Percentiles rank a stretch among this genome's conserved stretches.
Evolutionary conservation across 2,329 filamentous ascomycete species (phyloP).

Genomic region (Decorospora gaudefroyi): DNA sequence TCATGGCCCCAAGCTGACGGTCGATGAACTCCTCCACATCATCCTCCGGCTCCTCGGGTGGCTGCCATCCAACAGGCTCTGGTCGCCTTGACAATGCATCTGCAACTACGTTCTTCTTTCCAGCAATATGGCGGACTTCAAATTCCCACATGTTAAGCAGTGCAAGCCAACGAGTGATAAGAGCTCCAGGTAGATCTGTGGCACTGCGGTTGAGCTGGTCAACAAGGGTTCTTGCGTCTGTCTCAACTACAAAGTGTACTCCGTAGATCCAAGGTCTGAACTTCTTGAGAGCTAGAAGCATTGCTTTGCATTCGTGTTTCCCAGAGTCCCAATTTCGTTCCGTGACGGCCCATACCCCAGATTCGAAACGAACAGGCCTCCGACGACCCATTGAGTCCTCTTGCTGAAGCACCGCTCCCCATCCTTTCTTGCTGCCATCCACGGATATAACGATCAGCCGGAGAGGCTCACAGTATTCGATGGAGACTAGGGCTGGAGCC

Average conservation of each 20-base stretch:
- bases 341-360: not conserved
- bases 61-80: not conserved
- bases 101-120: not conserved
- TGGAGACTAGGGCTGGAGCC: too few relatives aligned
- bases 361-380: not conserved
- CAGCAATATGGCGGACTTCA: not conserved
- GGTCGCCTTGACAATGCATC: not conserved
- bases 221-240: not conserved
- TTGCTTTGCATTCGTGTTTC: not conserved
- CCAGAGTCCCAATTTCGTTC: not conserved
- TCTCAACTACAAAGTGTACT: not conserved
- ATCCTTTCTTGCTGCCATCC: too few relatives aligned
- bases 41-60: not conserved
- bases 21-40: constrained; percentile 1
- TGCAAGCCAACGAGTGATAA: not conserved
- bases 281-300: not conserved
- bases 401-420: not conserved
- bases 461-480: too few relatives aligned
- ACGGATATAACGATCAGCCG: too few relatives aligned
- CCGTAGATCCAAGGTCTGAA: not conserved
- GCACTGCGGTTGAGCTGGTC: not conserved
- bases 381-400: not conserved
- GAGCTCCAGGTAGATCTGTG: not conserved
- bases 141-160: not conserved
- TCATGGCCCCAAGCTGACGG: not conserved